Percentiles rank a stretch among this genome's conserved stretches.
Conservation (phyloP, 208 protist genomes). For the Angomonas desouzai region DNA sequence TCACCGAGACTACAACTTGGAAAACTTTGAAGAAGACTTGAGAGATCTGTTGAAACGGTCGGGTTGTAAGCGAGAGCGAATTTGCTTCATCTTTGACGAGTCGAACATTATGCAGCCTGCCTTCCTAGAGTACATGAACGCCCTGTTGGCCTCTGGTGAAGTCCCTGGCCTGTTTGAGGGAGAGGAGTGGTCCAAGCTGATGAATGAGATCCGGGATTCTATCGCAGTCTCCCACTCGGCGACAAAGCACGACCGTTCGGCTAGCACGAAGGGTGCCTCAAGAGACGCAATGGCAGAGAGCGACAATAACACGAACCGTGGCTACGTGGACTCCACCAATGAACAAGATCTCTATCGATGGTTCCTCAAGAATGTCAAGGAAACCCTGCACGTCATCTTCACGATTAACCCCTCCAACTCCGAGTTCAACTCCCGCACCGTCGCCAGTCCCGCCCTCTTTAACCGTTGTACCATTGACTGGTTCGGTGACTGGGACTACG, state of each 20-base stretch:
- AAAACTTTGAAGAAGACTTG: constrained; percentile 98
- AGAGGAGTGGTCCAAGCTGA: constrained; percentile 95
- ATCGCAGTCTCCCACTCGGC: constrained; percentile 23
- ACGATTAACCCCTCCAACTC: constrained; percentile 98
- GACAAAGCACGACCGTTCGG: constrained; percentile 8
- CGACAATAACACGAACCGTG: background rate
- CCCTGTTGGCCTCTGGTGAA: constrained; percentile 97
- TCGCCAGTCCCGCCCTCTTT: constrained; percentile 98
- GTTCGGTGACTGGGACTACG: constrained; percentile 98
- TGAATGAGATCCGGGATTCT: constrained; percentile 82
- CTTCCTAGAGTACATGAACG: constrained; percentile 99
- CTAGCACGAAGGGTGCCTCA: background rate
- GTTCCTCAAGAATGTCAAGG: constrained; percentile 95
- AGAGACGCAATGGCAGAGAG: background rate
- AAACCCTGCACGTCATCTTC: constrained; percentile 99
- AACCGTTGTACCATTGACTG: constrained; percentile 99
- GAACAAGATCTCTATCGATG: constrained; percentile 96
- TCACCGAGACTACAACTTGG: constrained; percentile 94
- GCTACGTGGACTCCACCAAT: constrained; percentile 69
- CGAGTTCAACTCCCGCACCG: constrained; percentile 94
- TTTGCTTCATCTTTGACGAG: constrained; percentile 99
- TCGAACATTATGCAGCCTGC: constrained; percentile 97
- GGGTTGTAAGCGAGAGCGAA: constrained; percentile 96
- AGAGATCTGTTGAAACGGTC: constrained; percentile 93
- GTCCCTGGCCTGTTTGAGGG: constrained; percentile 99